These are phyloP conservation scores for Prunus persica DNA, from an alignment of 306 rosid genomes.

Conservation along the genomic window Prunus_persica_NCBIv2 NC_034014.1:2468501-2469000, in stretches of 20 bases:
- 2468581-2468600: conserved; percentile 99
- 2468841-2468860: conserved; percentile 49
- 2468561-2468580: conserved; percentile 99
- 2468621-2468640: conserved; percentile 10
- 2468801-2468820: conserved; percentile 75
- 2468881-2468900: background rate
- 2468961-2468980: conserved; percentile 23
- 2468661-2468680: conserved; percentile 32
- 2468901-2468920: background rate
- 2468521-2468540: conserved; percentile 12
- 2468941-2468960: background rate
- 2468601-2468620: conserved; percentile 89
- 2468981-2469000: conserved; percentile 94
- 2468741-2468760: conserved; percentile 83
- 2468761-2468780: conserved; percentile 75
- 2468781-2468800: conserved; percentile 75
- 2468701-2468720: conserved; percentile 89
- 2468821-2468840: conserved; percentile 99
- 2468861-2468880: background rate
- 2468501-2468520: background rate
- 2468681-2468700: conserved; percentile 85
- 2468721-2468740: conserved; percentile 95
- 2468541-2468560: conserved; percentile 24
- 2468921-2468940: conserved; percentile 9
- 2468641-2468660: background rate